A percentile compares a stretch with the other conserved stretches of the same genome.
Conservation (phyloP, 371 early-diverging fungal genomes). For the Nosema muscidifuracis region DNA sequence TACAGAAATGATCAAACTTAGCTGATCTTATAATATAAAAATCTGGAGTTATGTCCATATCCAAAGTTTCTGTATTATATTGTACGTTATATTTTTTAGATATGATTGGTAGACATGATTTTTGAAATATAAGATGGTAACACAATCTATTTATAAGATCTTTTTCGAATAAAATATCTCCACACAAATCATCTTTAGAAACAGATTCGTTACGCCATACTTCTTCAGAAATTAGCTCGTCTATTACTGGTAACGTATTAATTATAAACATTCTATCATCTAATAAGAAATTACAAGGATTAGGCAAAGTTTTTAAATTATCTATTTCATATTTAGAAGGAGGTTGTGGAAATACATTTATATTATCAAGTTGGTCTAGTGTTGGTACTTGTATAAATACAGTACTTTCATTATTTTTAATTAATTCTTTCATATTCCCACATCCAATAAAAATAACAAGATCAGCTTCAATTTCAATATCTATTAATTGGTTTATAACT, state of each 20-base stretch:
- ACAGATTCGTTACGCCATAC: neutral
- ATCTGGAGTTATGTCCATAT: constrained; percentile 44
- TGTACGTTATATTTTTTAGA: constrained; percentile 23
- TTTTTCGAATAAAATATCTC: constrained; percentile 30
- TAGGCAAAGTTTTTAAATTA: constrained; percentile 15
- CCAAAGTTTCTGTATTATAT: constrained; percentile 10
- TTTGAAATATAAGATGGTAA: constrained; percentile 50
- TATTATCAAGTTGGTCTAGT: constrained; percentile 17
- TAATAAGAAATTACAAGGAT: constrained; percentile 45
- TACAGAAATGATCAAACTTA: constrained; percentile 36
- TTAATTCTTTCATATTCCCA: neutral
- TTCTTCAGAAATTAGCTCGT: constrained; percentile 35
- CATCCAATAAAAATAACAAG: constrained; percentile 49
- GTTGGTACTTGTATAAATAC: constrained; percentile 48
- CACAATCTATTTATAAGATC: constrained; percentile 34
- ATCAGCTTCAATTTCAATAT: constrained; percentile 10
- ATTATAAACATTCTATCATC: constrained; percentile 33
- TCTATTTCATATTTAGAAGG: neutral
- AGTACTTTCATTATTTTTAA: neutral
- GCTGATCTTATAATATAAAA: constrained; percentile 42
- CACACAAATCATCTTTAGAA: neutral
- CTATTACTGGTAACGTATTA: constrained; percentile 36
- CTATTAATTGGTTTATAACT: constrained; percentile 33
- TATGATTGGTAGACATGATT: constrained; percentile 47
- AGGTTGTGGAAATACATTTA: constrained; percentile 42